A percentile compares a stretch with the other conserved stretches of the same genome.
These are phyloP conservation scores for Trichocomaceae sp. DNA, from an alignment of 2,329 filamentous ascomycete genomes.

Conservation along the genomic window DNA sequence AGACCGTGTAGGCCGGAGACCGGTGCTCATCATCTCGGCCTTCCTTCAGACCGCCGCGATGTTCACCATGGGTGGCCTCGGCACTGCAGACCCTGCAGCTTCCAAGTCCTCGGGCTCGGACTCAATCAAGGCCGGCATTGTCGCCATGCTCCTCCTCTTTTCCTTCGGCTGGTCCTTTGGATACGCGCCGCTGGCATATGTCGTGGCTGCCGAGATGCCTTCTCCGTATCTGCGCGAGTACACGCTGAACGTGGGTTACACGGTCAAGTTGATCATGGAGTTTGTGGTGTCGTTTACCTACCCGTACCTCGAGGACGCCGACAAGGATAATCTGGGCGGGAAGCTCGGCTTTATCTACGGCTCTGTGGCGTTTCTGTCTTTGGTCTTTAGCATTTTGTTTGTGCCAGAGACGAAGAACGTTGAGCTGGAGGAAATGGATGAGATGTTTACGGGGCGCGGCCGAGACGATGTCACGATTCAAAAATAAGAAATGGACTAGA, in stretches of 20 bases:
- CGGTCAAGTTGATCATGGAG: conserved; percentile 7
- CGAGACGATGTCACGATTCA: neutral
- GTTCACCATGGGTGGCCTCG: conserved; percentile 34
- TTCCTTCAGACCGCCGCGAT: conserved; percentile 23
- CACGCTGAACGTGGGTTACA: conserved; percentile 8
- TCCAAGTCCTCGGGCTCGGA: conserved; percentile 12
- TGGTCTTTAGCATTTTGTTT: conserved; percentile 20
- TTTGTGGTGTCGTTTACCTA: conserved; percentile 30
- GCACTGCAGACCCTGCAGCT: conserved; percentile 19
- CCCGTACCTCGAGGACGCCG: conserved; percentile 33
- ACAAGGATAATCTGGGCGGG: conserved; percentile 30
- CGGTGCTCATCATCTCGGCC: conserved; percentile 12
- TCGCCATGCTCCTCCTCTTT: conserved; percentile 29
- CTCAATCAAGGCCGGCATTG: conserved; percentile 20
- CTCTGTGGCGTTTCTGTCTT: conserved; percentile 17
- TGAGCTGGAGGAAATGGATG: conserved; percentile 21
- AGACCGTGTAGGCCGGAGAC: conserved; percentile 12
- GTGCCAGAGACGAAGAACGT: conserved; percentile 18
- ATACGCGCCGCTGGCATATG: conserved; percentile 32
- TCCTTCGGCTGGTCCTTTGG: conserved; percentile 26
- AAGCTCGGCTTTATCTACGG: conserved; percentile 40
- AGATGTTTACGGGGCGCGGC: conserved; percentile 8
- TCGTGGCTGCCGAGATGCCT: conserved; percentile 31
- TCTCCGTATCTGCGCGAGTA: conserved; percentile 21
- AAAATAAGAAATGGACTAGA: neutral